Evolutionary conservation across 208 protist genomes (phyloP), one percentile per base, ranked within the genome.

Genomic region (Herpetomonas tarakana): DNA sequence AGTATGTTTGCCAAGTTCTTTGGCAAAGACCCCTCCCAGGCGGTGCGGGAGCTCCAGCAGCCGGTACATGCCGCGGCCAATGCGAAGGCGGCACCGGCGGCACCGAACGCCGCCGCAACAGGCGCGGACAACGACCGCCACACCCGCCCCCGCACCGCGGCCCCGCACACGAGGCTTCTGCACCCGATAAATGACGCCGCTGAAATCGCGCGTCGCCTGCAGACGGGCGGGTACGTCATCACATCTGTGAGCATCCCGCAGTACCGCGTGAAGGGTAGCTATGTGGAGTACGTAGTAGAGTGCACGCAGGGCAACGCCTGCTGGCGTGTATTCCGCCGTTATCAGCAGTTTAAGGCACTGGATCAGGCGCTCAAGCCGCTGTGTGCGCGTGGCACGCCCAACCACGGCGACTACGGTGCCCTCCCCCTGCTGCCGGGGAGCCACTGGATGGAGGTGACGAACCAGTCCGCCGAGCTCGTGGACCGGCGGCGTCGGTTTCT

Each of bases 371-470:
- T 94, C 29, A 63, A 65, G n/a, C 75, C 85, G 39, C 57, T 86
- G 4, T 93, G 82, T 39, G 29, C 58, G 14, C 49, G 58, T 0
- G 44, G 65, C 35, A 65, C 72, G 29, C 58, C 70, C 6, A 60
- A 72, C 53, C 80, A 88, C 59, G 74, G 83, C 38, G 75, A 80
- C 2, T 91, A 84, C 52, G 90, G 90, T 19, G 84, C 85, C 21
- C 58, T 96, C 19, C 90, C 90, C 11, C 74, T 90, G 16, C 85
- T 96, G 2, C 60, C 83, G 1, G 76, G 81, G 25, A 92, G 81
- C 27, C 83, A 90, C 63, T 93, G 86, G 87, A 85, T 85, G 60
- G 84, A 91, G 46, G 83, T 93, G 29, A 96, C 90, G 25, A 96
- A 96, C 53, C 86, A 93, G 31, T 90, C 78, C 16, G 60, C 78